Evolutionary conservation across 345 rosid genomes (phyloP).

Genomic region (Populus deltoides): DNA sequence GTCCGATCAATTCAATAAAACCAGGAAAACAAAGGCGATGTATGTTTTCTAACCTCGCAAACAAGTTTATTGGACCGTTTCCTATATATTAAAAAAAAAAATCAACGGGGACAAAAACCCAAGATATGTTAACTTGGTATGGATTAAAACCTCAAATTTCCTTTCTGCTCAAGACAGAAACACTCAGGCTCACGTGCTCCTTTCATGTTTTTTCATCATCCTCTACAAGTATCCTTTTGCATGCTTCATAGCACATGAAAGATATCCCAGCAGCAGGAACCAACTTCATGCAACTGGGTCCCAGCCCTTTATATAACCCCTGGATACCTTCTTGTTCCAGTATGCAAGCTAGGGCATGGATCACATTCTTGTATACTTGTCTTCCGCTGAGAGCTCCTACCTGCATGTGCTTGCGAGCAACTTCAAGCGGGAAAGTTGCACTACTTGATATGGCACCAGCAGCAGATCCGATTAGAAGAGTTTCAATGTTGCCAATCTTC

Average conservation of each 20-base stretch:
- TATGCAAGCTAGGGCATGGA: conserved; percentile 79
- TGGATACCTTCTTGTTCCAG: conserved; percentile 75
- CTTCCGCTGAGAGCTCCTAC: conserved; percentile 91
- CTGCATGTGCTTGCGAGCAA: conserved; percentile 97
- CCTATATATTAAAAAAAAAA: conserved; percentile 1
- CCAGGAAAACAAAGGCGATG: neutral
- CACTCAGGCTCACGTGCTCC: neutral
- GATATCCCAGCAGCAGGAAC: conserved; percentile 99
- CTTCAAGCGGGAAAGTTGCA: conserved; percentile 95
- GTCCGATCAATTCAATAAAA: neutral
- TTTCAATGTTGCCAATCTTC: conserved; percentile 80
- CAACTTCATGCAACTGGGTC: conserved; percentile 93
- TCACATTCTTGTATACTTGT: conserved; percentile 75
- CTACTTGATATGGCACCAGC: conserved; percentile 89
- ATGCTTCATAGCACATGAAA: conserved; percentile 97
- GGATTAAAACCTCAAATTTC: neutral
- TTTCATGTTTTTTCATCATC: conserved; percentile 47
- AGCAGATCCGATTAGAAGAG: conserved; percentile 80
- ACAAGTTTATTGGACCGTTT: neutral
- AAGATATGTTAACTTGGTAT: conserved; percentile 8
- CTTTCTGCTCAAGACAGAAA: neutral
- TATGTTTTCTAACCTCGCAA: neutral
- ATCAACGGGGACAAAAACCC: neutral
- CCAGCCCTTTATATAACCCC: conserved; percentile 86
- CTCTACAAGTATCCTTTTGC: conserved; percentile 79